phyloP scores from a whole-genome alignment of 78 protist genomes.

The Dictyostelium capitatum region DNA sequence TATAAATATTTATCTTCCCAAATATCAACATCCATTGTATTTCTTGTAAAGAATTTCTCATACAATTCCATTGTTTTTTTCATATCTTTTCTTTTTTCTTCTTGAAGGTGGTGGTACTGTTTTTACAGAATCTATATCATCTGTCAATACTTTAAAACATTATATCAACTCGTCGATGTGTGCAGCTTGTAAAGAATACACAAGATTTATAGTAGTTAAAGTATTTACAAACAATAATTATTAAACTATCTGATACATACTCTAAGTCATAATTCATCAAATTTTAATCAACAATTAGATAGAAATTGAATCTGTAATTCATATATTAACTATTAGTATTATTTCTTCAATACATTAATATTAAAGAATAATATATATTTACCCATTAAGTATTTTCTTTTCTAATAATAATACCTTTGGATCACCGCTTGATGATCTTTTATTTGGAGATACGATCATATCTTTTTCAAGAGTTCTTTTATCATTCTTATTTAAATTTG shows the following conservation, averaged over 20 bases:
- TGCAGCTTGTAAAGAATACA: too few relatives aligned
- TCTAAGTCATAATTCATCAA: slow-evolving; percentile 4
- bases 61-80: neutral
- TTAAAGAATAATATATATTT: neutral
- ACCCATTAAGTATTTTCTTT: slow-evolving; percentile 17
- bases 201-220: too few relatives aligned
- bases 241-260: neutral
- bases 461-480: too few relatives aligned
- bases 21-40: neutral
- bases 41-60: neutral
- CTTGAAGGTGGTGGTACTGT: neutral
- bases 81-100: slow-evolving; percentile 4
- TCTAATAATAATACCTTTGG: neutral
- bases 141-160: neutral
- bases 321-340: too few relatives aligned
- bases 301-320: neutral
- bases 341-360: too few relatives aligned
- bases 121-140: neutral
- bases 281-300: slow-evolving; percentile 10
- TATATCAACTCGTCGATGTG: too few relatives aligned
- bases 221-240: too few relatives aligned
- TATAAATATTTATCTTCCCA: slow-evolving; percentile 5
- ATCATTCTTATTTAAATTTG: neutral
- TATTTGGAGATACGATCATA: neutral
- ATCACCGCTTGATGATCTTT: neutral